Percentiles rank a stretch among this genome's conserved stretches.
phyloP scores from a whole-genome alignment of 257 asterid species.

The Ballota nigra region DNA sequence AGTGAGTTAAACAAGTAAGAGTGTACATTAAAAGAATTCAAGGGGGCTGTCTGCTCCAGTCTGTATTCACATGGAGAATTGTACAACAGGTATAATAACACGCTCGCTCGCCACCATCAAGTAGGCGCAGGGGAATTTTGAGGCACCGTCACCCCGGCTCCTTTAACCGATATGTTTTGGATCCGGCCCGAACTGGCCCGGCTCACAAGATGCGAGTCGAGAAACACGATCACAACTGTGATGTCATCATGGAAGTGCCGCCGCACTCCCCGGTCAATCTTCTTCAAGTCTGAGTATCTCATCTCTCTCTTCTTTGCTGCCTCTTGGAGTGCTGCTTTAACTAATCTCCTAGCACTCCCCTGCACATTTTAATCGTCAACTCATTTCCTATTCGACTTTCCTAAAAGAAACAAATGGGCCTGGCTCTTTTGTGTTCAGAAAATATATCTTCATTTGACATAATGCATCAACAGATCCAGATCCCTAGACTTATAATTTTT shows the following conservation, averaged over 20 bases:
- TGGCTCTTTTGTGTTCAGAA: no score
- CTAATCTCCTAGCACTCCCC: constrained; percentile 67
- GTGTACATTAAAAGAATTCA: constrained; percentile 47
- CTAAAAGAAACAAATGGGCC: no score
- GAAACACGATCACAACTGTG: constrained; percentile 54
- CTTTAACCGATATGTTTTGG: constrained; percentile 41
- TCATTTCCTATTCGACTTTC: no score
- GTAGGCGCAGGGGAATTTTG: constrained; percentile 19
- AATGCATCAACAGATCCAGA: no score
- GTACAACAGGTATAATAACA: constrained; percentile 39
- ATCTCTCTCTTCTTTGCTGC: constrained; percentile 75
- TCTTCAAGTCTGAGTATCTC: constrained; percentile 67
- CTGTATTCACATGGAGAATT: constrained; percentile 34
- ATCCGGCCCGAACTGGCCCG: constrained; percentile 41
- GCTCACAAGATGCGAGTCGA: constrained; percentile 55
- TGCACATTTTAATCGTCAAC: constrained; percentile 22
- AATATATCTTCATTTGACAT: no score
- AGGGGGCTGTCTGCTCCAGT: constrained; percentile 33
- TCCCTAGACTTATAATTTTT: no score
- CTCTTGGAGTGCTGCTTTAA: constrained; percentile 58
- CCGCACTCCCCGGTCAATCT: constrained; percentile 62
- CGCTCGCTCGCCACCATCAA: constrained; percentile 15
- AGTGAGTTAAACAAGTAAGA: constrained; percentile 30
- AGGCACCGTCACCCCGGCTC: no score
- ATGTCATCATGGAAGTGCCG: constrained; percentile 72